Percentiles rank a stretch among this genome's conserved stretches.
Conservation (phyloP, 2,329 filamentous ascomycete species). For the Fusarium humuli region DNA sequence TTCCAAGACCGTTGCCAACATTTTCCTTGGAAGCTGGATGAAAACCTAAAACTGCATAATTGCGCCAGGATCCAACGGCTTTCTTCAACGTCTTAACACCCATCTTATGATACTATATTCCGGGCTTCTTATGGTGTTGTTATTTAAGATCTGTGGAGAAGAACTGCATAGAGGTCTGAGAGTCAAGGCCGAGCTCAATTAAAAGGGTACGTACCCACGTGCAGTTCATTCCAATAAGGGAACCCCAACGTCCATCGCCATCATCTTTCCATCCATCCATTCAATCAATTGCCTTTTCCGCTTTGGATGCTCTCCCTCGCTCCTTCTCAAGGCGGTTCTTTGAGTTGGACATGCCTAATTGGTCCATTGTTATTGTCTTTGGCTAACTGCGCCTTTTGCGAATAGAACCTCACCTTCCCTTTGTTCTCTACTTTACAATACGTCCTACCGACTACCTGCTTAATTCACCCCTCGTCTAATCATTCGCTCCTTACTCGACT, state of each 20-base stretch:
- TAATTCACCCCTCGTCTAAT: slow-evolving; percentile 18
- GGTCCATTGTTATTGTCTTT: slow-evolving; percentile 6
- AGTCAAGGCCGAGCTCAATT: slow-evolving; percentile 27
- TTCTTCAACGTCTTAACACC: not conserved
- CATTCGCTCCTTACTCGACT: slow-evolving; percentile 31
- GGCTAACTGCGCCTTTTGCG: slow-evolving; percentile 21
- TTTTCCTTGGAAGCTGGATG: not conserved
- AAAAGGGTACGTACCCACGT: slow-evolving; percentile 35
- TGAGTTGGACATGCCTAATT: slow-evolving; percentile 24
- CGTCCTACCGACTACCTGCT: slow-evolving; percentile 1
- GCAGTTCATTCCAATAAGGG: slow-evolving; percentile 23
- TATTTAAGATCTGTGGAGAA: slow-evolving; percentile 14
- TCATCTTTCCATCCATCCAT: slow-evolving; percentile 22
- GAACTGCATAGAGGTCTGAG: slow-evolving; percentile 21
- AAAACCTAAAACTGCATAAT: slow-evolving; percentile 6
- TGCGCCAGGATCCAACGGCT: not conserved
- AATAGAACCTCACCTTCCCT: slow-evolving; percentile 14
- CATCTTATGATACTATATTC: not conserved
- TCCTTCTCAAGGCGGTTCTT: slow-evolving; percentile 11
- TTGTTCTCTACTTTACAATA: slow-evolving; percentile 13
- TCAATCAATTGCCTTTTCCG: slow-evolving; percentile 22
- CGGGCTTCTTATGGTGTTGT: not conserved
- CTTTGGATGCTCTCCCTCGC: slow-evolving; percentile 15
- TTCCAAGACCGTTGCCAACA: slow-evolving; percentile 9
- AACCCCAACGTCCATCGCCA: slow-evolving; percentile 34